Base-by-base conservation (phyloP, 129 eudicot species). In the Flaveria linearis region DNA sequence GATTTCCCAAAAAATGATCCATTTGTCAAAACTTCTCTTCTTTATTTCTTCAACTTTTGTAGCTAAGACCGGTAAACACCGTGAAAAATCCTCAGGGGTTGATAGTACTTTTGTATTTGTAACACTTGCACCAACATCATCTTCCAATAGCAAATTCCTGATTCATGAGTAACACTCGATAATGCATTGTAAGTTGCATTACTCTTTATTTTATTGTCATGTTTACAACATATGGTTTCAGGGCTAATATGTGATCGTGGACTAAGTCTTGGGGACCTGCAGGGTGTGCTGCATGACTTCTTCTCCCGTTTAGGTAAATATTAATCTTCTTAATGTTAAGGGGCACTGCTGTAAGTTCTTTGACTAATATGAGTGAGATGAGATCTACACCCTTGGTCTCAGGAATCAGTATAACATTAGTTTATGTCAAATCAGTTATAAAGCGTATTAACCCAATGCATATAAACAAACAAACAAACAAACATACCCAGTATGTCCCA, bases 221-320 rank as follows among this genome's bases (percentile, higher is more conserved):
- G 42, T 61, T 61, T 61, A 61, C 68, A 28, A 25, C 50, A 26
- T 69, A 14, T 78, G 17, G 60, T 86, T 84, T 79, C 87, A 95
- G 99, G 99, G 65, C 83, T 94, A 23, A 81, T 94, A 55, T 94
- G 98, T 80, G 98, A 91, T 71, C 90, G 96, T 7, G 96, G 93
- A 60, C 92, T 94, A 56, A 82, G 87, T 62, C 97, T 94, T 72
- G 98, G 97, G 79, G 93, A 94, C 82, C 87, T 94, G 71, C 92
- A 89, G 55, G 97, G 97, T 53, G 98, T 94, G 79, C 89, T 91
- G 69, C 36, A 87, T 65, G 96, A 94, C 75, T 94, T 94, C 82
- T 94, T 94, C 77, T 77, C 91, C 20, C 96, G 98, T 67, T 77
- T 94, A 36, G 97, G 98, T 91, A 84, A 69, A 5, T 15, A 56